Conservation (phyloP, 495 filamentous ascomycete genomes). For the Aspergillus indologenus region DNA sequence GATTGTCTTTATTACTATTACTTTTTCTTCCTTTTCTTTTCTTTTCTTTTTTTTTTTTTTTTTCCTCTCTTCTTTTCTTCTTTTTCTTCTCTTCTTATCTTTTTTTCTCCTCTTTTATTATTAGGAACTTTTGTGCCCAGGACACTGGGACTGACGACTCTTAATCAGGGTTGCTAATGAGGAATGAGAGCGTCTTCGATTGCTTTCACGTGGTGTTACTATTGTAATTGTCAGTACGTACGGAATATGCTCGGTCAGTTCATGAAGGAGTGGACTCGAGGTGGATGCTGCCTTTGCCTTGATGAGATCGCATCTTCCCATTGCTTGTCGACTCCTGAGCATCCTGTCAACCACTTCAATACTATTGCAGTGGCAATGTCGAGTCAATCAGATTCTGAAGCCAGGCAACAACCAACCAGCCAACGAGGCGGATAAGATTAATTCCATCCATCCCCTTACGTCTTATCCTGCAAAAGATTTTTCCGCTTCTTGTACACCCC, state of each 20-base stretch:
- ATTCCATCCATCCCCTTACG: not conserved
- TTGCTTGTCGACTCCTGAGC: no score
- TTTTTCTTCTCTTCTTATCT: no score
- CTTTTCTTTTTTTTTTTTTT: constrained; percentile 3
- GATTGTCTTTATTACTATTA: constrained; percentile 24
- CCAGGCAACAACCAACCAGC: not conserved
- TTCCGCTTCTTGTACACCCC: not conserved
- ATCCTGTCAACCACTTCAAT: no score
- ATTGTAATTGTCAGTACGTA: no score
- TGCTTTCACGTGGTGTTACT: not conserved
- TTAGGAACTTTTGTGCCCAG: not conserved
- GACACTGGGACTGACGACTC: not conserved
- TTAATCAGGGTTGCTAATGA: not conserved
- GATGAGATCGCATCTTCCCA: no score
- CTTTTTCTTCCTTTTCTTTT: constrained; percentile 5
- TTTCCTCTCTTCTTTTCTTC: constrained; percentile 2
- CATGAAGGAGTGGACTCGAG: no score
- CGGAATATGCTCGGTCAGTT: no score
- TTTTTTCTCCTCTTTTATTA: constrained; percentile 5
- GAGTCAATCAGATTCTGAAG: no score
- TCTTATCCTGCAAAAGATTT: not conserved
- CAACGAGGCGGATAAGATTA: not conserved
- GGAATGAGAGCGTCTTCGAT: constrained; percentile 1
- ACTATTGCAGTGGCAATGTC: no score
- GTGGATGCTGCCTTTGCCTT: no score